Evolutionary conservation across 1,284 basidiomycete genomes (phyloP).

Genomic region (Ganoderma sinense): DNA sequence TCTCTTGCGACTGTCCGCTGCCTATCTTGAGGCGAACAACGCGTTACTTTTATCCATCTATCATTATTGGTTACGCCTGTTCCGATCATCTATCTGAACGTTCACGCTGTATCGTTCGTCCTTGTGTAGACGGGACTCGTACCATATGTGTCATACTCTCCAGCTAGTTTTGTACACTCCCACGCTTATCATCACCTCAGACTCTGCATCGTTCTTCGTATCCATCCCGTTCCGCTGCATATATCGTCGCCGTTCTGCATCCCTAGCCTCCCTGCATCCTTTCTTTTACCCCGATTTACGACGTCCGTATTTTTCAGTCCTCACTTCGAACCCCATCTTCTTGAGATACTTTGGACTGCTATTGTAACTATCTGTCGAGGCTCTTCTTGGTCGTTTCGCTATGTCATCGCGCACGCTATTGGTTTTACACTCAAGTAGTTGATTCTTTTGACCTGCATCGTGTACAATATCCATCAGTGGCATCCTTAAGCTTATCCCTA

Average conservation of each 20-base stretch:
- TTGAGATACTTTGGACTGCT: not conserved
- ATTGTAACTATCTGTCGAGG: conserved; percentile 7
- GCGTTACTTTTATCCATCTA: conserved; percentile 25
- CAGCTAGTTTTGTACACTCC: not conserved
- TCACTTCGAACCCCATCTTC: not conserved
- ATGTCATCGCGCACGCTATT: conserved; percentile 14
- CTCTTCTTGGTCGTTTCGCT: conserved; percentile 11
- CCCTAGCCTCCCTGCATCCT: not conserved
- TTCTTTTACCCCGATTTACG: not conserved
- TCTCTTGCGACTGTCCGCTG: not conserved
- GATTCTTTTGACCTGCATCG: not conserved
- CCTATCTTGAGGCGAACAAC: not conserved
- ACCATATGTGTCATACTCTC: conserved; percentile 11
- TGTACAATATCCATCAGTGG: conserved; percentile 3
- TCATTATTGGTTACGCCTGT: conserved; percentile 28
- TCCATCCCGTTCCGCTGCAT: not conserved
- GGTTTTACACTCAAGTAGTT: not conserved
- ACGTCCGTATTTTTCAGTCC: not conserved
- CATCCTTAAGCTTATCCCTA: not conserved
- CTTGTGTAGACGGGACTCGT: conserved; percentile 23
- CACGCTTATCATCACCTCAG: not conserved
- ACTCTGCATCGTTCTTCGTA: conserved; percentile 1
- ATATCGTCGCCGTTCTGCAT: not conserved
- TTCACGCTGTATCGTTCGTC: conserved; percentile 5
- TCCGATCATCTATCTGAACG: conserved; percentile 21